A percentile compares a stretch with the other conserved stretches of the same genome.
These are phyloP conservation scores for Astrothelium macrocarpum DNA, from an alignment of 495 filamentous ascomycete genomes.

Conservation along the genomic window DNA sequence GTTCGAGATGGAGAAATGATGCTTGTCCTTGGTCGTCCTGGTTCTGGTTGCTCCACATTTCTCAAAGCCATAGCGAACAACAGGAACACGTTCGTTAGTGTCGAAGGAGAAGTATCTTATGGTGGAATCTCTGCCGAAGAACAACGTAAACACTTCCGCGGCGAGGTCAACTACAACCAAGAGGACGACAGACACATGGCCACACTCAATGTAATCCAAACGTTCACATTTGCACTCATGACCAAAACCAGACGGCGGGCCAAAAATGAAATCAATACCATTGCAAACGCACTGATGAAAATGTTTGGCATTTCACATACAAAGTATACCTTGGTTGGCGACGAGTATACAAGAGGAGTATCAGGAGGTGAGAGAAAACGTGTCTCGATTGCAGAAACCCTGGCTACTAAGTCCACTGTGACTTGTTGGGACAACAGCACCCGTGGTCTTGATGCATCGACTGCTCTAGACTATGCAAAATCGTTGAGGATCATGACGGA, in stretches of 20 bases:
- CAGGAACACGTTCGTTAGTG: slow-evolving; percentile 51
- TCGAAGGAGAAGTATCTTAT: slow-evolving; percentile 65
- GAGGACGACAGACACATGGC: slow-evolving; percentile 80
- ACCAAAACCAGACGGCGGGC: slow-evolving; percentile 73
- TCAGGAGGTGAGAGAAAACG: slow-evolving; percentile 65
- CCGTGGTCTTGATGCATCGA: slow-evolving; percentile 68
- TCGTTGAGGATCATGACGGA: slow-evolving; percentile 76
- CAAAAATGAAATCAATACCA: slow-evolving; percentile 56
- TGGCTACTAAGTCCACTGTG: slow-evolving; percentile 56
- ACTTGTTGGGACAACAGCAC: slow-evolving; percentile 69
- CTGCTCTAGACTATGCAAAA: slow-evolving; percentile 70
- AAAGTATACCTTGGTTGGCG: slow-evolving; percentile 71
- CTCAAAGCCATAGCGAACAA: slow-evolving; percentile 70
- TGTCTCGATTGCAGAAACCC: slow-evolving; percentile 59
- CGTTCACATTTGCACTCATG: slow-evolving; percentile 69
- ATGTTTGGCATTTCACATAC: slow-evolving; percentile 78
- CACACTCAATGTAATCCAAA: slow-evolving; percentile 68
- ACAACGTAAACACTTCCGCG: slow-evolving; percentile 58
- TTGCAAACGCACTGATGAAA: slow-evolving; percentile 52
- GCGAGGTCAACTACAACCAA: slow-evolving; percentile 74
- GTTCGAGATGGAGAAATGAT: slow-evolving; percentile 76
- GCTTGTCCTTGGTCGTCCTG: slow-evolving; percentile 72
- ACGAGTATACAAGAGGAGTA: slow-evolving; percentile 69
- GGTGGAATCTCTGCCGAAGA: slow-evolving; percentile 65
- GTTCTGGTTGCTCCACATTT: slow-evolving; percentile 72